Conservation (phyloP, 2,329 filamentous ascomycete species). For the Cordyceps farinosa region DNA sequence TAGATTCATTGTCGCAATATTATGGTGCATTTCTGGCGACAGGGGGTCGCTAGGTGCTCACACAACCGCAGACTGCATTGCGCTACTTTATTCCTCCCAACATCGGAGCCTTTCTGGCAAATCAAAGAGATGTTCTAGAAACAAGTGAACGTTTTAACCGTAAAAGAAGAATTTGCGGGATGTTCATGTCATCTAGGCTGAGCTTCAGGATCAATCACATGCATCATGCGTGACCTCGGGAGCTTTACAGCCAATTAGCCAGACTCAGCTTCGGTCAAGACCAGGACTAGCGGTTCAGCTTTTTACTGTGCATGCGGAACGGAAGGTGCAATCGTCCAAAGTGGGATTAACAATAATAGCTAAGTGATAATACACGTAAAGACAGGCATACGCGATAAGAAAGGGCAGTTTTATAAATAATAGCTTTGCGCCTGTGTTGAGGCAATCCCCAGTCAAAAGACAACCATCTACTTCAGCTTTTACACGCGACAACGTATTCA, state of each 20-base stretch:
- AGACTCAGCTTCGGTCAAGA: not conserved
- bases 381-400: not conserved
- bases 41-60: not conserved
- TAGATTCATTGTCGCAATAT: not conserved
- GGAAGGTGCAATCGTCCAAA: no score
- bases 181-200: not conserved
- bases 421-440: not conserved
- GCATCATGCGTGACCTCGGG: not conserved
- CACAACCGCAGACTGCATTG: not conserved
- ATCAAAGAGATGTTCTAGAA: not conserved
- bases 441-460: not conserved
- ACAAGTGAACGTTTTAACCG: not conserved
- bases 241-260: conserved; percentile 1
- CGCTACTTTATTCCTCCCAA: not conserved
- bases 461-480: not conserved
- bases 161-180: not conserved
- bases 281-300: not conserved
- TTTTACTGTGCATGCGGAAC: not conserved
- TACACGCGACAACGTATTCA: not conserved
- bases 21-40: not conserved
- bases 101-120: not conserved
- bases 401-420: not conserved
- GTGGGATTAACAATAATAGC: not conserved
- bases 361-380: not conserved
- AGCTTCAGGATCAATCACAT: not conserved